phyloP scores from a whole-genome alignment of 192 early-diverging fungal species.

The Dissophora ornata region DNA sequence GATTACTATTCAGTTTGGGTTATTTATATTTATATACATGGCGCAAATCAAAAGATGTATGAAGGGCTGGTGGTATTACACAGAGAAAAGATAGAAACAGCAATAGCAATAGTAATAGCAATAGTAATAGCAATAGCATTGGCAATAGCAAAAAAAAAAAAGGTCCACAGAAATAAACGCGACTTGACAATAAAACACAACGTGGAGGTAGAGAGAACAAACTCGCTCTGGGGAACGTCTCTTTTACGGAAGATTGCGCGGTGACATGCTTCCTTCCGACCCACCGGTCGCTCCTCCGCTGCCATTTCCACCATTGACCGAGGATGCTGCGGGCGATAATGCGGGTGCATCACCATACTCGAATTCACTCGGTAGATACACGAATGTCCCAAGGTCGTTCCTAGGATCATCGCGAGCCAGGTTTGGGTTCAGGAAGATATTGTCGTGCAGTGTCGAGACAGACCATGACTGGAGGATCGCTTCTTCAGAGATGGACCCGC shows the following conservation, averaged over 20 bases:
- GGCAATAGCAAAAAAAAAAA: no score
- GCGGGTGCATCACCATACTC: slow-evolving; percentile 42
- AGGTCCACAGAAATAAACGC: no score
- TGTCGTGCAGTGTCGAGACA: slow-evolving; percentile 21
- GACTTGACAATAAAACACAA: no score
- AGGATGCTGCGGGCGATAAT: slow-evolving; percentile 18
- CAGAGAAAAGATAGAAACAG: no score
- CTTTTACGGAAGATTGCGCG: background rate
- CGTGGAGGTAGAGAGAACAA: background rate
- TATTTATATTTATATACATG: no score
- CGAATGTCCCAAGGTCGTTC: slow-evolving; percentile 30
- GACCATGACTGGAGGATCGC: slow-evolving; percentile 35
- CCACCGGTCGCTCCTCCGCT: background rate
- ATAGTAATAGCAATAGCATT: no score
- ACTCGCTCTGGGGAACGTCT: no score
- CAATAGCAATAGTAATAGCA: no score
- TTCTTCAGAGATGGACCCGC: slow-evolving; percentile 27
- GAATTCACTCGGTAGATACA: slow-evolving; percentile 38
- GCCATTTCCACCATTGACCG: slow-evolving; percentile 7
- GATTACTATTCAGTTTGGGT: no score
- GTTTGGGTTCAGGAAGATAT: slow-evolving; percentile 32
- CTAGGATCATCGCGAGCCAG: slow-evolving; percentile 30
- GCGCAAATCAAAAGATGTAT: no score
- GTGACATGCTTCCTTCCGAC: slow-evolving; percentile 10
- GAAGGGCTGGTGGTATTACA: no score